These are phyloP conservation scores for Colletotrichum agaves DNA, from an alignment of 2,329 filamentous ascomycete genomes.

Conservation along the genomic window DNA sequence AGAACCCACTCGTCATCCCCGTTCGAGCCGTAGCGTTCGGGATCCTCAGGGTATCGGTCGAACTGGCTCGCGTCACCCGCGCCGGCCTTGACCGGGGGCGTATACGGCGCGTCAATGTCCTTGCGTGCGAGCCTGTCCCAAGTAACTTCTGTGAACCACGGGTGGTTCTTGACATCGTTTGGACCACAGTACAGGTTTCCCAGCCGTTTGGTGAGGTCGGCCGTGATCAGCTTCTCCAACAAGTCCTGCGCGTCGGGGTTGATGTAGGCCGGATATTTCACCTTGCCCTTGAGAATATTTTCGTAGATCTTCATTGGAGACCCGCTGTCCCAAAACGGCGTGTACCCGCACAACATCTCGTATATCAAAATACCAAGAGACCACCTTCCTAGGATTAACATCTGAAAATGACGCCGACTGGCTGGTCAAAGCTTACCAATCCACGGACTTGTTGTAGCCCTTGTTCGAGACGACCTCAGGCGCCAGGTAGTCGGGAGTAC, in stretches of 20 bases:
- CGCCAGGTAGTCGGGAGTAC: constrained; percentile 96
- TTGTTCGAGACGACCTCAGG: constrained; percentile 99
- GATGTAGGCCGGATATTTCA: constrained; percentile 97
- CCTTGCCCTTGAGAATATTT: constrained; percentile 94
- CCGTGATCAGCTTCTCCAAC: constrained; percentile 90
- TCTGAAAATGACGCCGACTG: constrained; percentile 7
- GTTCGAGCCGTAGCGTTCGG: constrained; percentile 84
- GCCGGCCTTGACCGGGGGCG: constrained; percentile 92
- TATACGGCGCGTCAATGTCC: constrained; percentile 98
- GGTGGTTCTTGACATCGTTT: constrained; percentile 92
- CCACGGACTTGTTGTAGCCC: constrained; percentile 99
- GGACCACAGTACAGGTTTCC: constrained; percentile 93
- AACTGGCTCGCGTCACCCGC: constrained; percentile 97
- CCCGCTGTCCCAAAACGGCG: constrained; percentile 97
- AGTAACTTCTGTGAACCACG: constrained; percentile 97
- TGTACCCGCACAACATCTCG: constrained; percentile 99
- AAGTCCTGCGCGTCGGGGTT: constrained; percentile 94
- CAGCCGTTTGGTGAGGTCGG: constrained; percentile 92
- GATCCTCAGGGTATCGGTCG: constrained; percentile 97
- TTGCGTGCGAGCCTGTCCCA: constrained; percentile 95
- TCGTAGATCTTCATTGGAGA: constrained; percentile 99
- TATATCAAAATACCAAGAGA: constrained; percentile 98
- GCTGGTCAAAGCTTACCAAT: constrained; percentile 77
- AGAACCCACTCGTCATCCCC: constrained; percentile 86
- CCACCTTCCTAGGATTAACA: constrained; percentile 73